These are phyloP conservation scores for Crucibulum cyathiforme DNA, from an alignment of 1,284 basidiomycete species.

Conservation along the genomic window DNA sequence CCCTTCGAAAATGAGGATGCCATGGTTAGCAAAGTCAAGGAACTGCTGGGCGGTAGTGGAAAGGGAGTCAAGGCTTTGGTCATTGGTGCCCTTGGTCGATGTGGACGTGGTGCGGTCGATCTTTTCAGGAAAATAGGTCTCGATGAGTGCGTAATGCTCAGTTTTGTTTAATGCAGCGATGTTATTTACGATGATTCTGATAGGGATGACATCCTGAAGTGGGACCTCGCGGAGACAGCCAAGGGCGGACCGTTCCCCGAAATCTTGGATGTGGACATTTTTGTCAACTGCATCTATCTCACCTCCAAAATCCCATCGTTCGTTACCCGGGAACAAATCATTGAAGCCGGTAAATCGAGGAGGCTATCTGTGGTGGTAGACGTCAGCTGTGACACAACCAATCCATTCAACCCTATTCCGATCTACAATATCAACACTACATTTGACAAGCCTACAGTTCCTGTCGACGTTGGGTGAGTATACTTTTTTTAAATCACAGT, in stretches of 20 bases:
- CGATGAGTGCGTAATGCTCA: slow-evolving; percentile 68
- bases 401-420: slow-evolving; percentile 98
- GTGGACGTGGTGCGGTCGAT: slow-evolving; percentile 96
- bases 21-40: slow-evolving; percentile 80
- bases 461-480: slow-evolving; percentile 80
- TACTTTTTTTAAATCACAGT: slow-evolving; percentile 2
- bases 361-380: slow-evolving; percentile 90
- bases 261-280: slow-evolving; percentile 96
- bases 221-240: slow-evolving; percentile 97
- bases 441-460: slow-evolving; percentile 92
- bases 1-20: slow-evolving; percentile 85
- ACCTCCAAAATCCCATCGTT: slow-evolving; percentile 90
- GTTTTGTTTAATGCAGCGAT: background rate
- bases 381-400: slow-evolving; percentile 99
- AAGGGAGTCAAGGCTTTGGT: slow-evolving; percentile 89
- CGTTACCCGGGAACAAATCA: slow-evolving; percentile 78
- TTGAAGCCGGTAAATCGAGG: slow-evolving; percentile 72
- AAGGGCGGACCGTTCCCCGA: slow-evolving; percentile 98
- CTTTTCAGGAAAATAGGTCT: slow-evolving; percentile 94
- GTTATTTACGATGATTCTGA: slow-evolving; percentile 4
- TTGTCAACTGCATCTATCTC: slow-evolving; percentile 99
- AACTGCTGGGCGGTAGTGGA: slow-evolving; percentile 71
- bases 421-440: slow-evolving; percentile 97
- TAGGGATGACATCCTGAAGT: slow-evolving; percentile 95
- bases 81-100: slow-evolving; percentile 95